These are phyloP conservation scores for Corylus heterophylla DNA, from an alignment of 306 rosid species.

Conservation along the genomic window DNA sequence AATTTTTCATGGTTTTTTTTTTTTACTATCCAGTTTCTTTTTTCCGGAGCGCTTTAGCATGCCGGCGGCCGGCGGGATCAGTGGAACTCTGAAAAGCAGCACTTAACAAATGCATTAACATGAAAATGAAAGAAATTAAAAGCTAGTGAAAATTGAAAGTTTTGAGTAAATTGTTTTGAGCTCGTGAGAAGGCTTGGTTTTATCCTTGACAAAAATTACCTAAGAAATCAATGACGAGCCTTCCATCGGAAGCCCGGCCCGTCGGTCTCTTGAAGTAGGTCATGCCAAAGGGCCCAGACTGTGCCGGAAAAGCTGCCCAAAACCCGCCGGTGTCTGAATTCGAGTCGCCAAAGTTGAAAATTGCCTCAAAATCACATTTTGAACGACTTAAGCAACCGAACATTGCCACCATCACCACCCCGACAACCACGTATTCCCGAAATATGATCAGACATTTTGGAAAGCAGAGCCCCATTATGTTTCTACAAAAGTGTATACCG, in stretches of 20 bases:
- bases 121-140: neutral
- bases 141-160: neutral
- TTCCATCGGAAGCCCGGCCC: conserved; percentile 83
- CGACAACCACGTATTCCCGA: conserved; percentile 10
- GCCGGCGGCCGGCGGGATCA: no score
- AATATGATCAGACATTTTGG: neutral
- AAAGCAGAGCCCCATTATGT: neutral
- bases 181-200: no score
- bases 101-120: neutral
- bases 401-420: conserved; percentile 21
- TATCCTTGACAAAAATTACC: conserved; percentile 41
- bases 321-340: conserved; percentile 70
- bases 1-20: no score
- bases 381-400: conserved; percentile 16
- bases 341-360: conserved; percentile 83
- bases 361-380: conserved; percentile 60
- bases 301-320: conserved; percentile 71
- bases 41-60: no score
- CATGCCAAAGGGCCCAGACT: conserved; percentile 60
- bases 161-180: no score
- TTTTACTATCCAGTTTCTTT: no score
- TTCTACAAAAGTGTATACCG: neutral
- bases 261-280: conserved; percentile 66
- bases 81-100: no score
- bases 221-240: conserved; percentile 71